Conservation (phyloP, 2,329 filamentous ascomycete species). For the Laburnicola sp. region DNA sequence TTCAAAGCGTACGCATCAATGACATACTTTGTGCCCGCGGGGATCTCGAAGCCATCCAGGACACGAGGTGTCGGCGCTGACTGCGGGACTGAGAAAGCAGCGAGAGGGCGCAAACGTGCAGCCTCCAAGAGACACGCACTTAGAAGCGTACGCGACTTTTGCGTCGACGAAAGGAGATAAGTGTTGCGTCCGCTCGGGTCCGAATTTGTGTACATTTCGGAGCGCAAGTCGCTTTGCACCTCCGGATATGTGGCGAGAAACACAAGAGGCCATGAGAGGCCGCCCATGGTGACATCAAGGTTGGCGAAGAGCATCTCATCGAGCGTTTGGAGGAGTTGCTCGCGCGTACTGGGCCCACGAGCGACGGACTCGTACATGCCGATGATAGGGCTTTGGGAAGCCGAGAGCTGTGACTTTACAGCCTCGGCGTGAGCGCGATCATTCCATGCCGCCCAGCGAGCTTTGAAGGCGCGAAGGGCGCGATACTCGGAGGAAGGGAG, state of each 20-base stretch:
- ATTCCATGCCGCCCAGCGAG: slow-evolving; percentile 38
- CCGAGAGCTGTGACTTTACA: background rate
- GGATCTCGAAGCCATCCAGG: slow-evolving; percentile 28
- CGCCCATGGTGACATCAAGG: slow-evolving; percentile 52
- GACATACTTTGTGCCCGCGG: slow-evolving; percentile 46
- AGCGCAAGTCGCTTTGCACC: slow-evolving; percentile 35
- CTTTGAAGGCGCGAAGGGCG: slow-evolving; percentile 19
- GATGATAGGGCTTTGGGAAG: slow-evolving; percentile 13
- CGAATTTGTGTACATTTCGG: slow-evolving; percentile 22
- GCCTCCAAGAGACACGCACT: slow-evolving; percentile 47
- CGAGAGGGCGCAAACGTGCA: slow-evolving; percentile 44
- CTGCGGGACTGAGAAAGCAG: slow-evolving; percentile 50
- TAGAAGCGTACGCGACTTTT: slow-evolving; percentile 4
- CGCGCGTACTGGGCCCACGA: slow-evolving; percentile 9
- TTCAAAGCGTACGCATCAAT: slow-evolving; percentile 53
- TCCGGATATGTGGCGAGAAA: slow-evolving; percentile 46
- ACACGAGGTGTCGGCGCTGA: slow-evolving; percentile 41
- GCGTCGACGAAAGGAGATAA: slow-evolving; percentile 8
- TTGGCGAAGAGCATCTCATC: slow-evolving; percentile 55
- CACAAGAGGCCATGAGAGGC: slow-evolving; percentile 50
- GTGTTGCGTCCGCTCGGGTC: slow-evolving; percentile 1
- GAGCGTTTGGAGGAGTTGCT: slow-evolving; percentile 48
- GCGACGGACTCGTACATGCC: slow-evolving; percentile 14
- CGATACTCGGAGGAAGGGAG: slow-evolving; percentile 34
- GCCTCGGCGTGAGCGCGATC: slow-evolving; percentile 17